Evolutionary conservation across 129 eudicot genomes (phyloP), one percentile per base, ranked within the genome.

Genomic region (Apium graveolens): DNA sequence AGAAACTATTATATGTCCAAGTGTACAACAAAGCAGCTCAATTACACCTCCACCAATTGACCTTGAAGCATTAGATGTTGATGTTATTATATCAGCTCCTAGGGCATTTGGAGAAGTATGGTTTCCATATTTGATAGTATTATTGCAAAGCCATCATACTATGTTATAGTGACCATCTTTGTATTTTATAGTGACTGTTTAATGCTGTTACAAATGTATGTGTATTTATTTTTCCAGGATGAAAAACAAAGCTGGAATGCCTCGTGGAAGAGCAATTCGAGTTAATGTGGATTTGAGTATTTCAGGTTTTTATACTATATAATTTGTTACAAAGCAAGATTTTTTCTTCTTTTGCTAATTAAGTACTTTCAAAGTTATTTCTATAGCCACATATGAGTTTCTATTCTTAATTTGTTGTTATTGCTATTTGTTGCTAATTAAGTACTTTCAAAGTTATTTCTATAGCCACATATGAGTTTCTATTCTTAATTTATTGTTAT

Each of bases 61-160:
- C 79, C 66, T 90, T 5, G 99, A 92, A 76, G 88, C 92, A 31
- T 13, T 90, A 9, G 98, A 91, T 79, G 97, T 88, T 81, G 97
- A 92, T 82, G 92, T 43, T 45, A 39, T 87, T 48, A 86, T 95
- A 75, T 91, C 97, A 38, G 90, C 99, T 41, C 95, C 96, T 1
- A 85, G 89, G 74, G 96, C 99, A 48, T 88, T 95, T 82, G 94
- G 87, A 12, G 92, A 86, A 82, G 99, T 92, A 88, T 70, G 53
- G 20, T 48, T 62, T 79, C 69, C 63, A 8, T 73, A 17, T 26
- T 13, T 13, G 26, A 27, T 44, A 73, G 7, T 29, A 27, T 29
- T 31, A 14, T 43, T 44, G 1, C 34, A 73, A 44, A 24, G 41
- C 16, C 32, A n/a, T n/a, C 7, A 41, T 72, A 18, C 1, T 38